These are phyloP conservation scores for Thuidium tamariscinum DNA, from an alignment of 225 moss, liverwort and hornwort genomes.

Conservation along the genomic window DNA sequence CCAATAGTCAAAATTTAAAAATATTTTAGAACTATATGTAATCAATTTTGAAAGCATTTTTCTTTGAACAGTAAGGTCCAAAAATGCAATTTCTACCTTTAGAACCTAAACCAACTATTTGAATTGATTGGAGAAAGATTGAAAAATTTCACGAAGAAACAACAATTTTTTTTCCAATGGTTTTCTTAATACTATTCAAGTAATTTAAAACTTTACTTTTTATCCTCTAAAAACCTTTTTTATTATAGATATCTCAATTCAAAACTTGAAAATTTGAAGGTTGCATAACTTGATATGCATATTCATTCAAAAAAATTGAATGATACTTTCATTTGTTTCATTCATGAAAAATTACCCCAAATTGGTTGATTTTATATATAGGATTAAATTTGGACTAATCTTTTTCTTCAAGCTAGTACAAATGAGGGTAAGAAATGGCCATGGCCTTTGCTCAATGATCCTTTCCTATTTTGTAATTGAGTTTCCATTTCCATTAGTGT, in stretches of 20 bases:
- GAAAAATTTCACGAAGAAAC: not conserved
- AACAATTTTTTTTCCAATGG: not conserved
- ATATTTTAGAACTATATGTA: not conserved
- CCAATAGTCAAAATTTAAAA: not conserved
- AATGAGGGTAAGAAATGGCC: too few relatives aligned
- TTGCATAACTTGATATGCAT: not conserved
- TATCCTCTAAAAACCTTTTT: not conserved
- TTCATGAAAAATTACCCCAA: not conserved
- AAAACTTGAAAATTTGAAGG: not conserved
- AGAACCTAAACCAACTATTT: not conserved
- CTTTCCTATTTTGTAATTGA: too few relatives aligned
- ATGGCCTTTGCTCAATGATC: too few relatives aligned
- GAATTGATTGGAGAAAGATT: not conserved
- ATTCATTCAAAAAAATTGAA: not conserved
- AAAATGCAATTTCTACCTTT: not conserved
- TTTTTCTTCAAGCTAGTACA: not conserved
- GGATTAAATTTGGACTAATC: not conserved
- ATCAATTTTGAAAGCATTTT: not conserved
- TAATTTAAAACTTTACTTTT: not conserved
- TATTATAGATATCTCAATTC: not conserved
- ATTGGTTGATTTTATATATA: not conserved
- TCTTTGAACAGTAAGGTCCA: rapidly evolving
- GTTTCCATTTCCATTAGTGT: too few relatives aligned
- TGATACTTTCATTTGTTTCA: not conserved
- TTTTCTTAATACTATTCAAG: not conserved